phyloP scores from a whole-genome alignment of 305 asterid species.

The Fraxinus xanthoxyloides region DNA sequence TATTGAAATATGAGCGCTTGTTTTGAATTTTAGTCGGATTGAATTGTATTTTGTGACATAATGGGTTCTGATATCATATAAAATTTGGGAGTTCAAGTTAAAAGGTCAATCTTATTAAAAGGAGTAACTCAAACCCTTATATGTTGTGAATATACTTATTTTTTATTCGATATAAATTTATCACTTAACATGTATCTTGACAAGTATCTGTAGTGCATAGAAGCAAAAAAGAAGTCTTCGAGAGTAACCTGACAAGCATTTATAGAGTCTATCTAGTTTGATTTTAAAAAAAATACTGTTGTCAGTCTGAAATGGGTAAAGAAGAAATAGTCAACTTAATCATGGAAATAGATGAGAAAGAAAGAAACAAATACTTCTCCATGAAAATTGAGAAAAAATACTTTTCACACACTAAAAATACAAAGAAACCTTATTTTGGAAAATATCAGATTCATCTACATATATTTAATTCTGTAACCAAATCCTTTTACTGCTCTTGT shows the following conservation, averaged over 20 bases:
- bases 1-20: background rate
- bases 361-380: background rate
- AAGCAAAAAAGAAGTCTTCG: background rate
- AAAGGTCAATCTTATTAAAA: too few relatives aligned
- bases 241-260: background rate
- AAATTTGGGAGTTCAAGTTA: background rate
- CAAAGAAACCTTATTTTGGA: background rate
- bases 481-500: background rate
- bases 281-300: background rate
- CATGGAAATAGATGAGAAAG: background rate
- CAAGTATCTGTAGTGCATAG: background rate
- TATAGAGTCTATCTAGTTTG: background rate
- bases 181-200: background rate
- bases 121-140: background rate
- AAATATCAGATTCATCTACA: background rate
- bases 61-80: too few relatives aligned
- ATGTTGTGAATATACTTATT: too few relatives aligned
- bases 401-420: background rate
- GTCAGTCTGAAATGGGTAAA: background rate
- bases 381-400: background rate
- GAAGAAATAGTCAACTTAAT: background rate
- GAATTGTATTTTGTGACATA: background rate
- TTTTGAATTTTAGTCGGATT: background rate
- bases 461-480: background rate
- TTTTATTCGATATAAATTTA: too few relatives aligned